These are phyloP conservation scores for Suillus discolor DNA, from an alignment of 768 basidiomycete species.

Conservation along the genomic window DNA sequence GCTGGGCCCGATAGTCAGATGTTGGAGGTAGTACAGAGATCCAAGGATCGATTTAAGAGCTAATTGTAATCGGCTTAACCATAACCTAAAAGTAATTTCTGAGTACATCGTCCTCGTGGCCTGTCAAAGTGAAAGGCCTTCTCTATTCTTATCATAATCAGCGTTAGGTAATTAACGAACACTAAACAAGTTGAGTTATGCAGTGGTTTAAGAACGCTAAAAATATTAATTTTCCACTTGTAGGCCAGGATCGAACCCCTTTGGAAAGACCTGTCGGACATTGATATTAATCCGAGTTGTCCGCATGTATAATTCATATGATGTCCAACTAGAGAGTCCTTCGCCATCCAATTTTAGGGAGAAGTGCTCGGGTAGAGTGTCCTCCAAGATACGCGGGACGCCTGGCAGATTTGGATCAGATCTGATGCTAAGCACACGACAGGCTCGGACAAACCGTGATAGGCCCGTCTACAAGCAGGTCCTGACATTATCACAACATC, in stretches of 20 bases:
- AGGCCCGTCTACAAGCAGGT: slow-evolving; percentile 79
- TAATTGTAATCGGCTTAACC: neutral
- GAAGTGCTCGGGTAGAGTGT: slow-evolving; percentile 71
- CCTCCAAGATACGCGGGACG: slow-evolving; percentile 85
- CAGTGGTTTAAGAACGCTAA: neutral
- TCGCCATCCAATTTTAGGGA: slow-evolving; percentile 22
- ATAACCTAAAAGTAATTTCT: neutral
- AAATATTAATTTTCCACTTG: neutral
- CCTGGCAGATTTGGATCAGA: slow-evolving; percentile 42
- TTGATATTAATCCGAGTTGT: slow-evolving; percentile 88
- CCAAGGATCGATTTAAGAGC: neutral
- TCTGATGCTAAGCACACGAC: neutral
- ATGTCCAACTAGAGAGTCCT: slow-evolving; percentile 51
- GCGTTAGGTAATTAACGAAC: neutral
- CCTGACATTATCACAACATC: slow-evolving; percentile 96
- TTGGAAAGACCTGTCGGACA: slow-evolving; percentile 86
- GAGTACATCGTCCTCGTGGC: slow-evolving; percentile 12
- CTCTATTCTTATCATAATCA: neutral
- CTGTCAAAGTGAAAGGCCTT: neutral
- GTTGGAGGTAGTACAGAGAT: neutral
- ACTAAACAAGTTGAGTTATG: neutral
- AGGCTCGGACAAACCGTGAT: slow-evolving; percentile 68
- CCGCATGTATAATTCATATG: slow-evolving; percentile 64
- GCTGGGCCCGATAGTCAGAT: neutral
- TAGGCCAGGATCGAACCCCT: slow-evolving; percentile 51